These are phyloP conservation scores for Capronia epimyces DNA, from an alignment of 2,329 filamentous ascomycete species.

Conservation along the genomic window DNA sequence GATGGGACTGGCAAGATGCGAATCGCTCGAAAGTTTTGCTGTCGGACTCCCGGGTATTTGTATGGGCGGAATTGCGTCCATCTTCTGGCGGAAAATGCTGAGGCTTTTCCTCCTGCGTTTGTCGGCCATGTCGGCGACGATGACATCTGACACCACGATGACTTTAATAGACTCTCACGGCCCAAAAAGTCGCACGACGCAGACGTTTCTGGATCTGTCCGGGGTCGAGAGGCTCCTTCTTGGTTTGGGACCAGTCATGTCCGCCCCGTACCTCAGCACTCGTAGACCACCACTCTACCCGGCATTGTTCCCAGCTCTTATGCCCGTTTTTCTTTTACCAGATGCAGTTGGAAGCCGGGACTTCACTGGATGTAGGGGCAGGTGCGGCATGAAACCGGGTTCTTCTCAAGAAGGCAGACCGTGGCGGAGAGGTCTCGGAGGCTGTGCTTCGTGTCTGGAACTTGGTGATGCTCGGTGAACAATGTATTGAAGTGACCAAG, in stretches of 20 bases:
- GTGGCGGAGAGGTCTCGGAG: conserved; percentile 5
- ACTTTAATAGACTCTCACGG: conserved; percentile 5
- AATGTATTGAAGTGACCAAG: conserved; percentile 12
- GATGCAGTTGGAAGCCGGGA: background rate
- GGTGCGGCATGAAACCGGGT: conserved; percentile 3
- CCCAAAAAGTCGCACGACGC: conserved; percentile 11
- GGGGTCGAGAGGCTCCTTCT: background rate
- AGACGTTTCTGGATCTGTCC: conserved; percentile 4
- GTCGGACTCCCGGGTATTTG: conserved; percentile 18
- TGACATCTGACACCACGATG: conserved; percentile 1
- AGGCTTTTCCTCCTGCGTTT: conserved; percentile 35
- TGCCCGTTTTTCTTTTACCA: background rate
- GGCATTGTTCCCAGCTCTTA: background rate
- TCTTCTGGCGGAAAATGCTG: conserved; percentile 31
- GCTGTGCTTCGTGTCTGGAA: conserved; percentile 15
- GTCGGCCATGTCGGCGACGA: conserved; percentile 26
- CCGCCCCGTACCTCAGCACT: background rate
- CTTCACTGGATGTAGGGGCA: conserved; percentile 1
- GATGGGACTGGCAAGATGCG: conserved; percentile 31
- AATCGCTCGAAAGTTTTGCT: conserved; percentile 33
- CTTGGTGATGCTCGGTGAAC: conserved; percentile 9
- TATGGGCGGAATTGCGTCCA: conserved; percentile 12
- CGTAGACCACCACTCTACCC: background rate
- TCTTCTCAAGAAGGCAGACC: background rate
- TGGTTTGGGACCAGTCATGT: background rate